Evolutionary conservation across 2,329 filamentous ascomycete species (phyloP), one percentile per base, ranked within the genome.

Genomic region (Seiridium cupressi): DNA sequence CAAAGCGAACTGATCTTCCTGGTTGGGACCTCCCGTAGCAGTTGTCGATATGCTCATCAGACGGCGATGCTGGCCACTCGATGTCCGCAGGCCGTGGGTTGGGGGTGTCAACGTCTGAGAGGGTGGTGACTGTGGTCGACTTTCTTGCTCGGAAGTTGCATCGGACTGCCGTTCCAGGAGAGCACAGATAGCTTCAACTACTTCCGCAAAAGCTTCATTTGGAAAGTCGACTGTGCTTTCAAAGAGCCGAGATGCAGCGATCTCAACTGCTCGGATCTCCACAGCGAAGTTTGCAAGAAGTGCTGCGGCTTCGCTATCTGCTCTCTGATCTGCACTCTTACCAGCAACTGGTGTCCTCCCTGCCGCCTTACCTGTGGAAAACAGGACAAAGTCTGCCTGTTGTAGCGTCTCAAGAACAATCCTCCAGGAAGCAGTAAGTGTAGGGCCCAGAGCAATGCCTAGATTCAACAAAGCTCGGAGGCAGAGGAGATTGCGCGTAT

Each of bases 171-270:
- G 69, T 40, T 83, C 81, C 5, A 96, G 80, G 5, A 97, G 79
- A 51, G 84, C 81, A 68, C 92, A 93, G 3, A 97, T 82, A 0
- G 93, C 89, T 58, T 82, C 79, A 1, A 98, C 80, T 8, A 98
- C 86, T 63, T 91, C 86, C 4, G 89, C 78, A 67, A 98, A 98
- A 0, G 92, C 82, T 13, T 87, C 82, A 64, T 94, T 93, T 0
- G 93, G 92, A 68, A 96, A 98, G 66, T 97, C 93, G 13, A 90
- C 82, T 0, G 93, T 98, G 74, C 93, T 97, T 72, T 98, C 95
- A 60, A 98, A 88, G 18, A 99, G 81, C 63, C 95, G 87, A 1
- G 88, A 87, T 1, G 93, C 92, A 3, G 95, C 95, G 5, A 90
- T 89, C 73, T 97, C 92, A 0, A 98, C 94, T 38, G 95, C 92